These are phyloP conservation scores for Curvularia spicifera DNA, from an alignment of 2,329 filamentous ascomycete genomes.

Conservation along the genomic window DNA sequence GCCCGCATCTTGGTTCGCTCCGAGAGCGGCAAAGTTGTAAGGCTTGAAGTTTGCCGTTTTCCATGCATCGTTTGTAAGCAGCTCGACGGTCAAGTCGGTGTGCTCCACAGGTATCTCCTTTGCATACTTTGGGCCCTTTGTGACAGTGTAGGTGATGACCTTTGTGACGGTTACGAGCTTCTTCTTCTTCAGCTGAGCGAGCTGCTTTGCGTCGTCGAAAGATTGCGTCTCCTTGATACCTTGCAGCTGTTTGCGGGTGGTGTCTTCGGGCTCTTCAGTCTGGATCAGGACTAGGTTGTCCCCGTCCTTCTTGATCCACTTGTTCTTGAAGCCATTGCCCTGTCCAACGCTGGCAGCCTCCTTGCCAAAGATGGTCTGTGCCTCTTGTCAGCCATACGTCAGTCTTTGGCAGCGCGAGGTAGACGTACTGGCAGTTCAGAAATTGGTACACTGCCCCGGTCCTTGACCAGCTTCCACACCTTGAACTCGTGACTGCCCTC, in stretches of 20 bases:
- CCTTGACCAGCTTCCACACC: constrained; percentile 57
- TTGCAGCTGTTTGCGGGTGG: constrained; percentile 76
- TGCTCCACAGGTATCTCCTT: constrained; percentile 89
- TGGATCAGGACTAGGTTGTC: constrained; percentile 61
- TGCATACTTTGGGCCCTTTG: constrained; percentile 87
- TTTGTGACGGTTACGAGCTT: constrained; percentile 87
- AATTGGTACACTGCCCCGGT: constrained; percentile 53
- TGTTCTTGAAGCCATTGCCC: constrained; percentile 86
- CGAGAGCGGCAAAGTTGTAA: constrained; percentile 77
- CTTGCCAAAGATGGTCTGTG: constrained; percentile 68
- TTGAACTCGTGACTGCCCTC: constrained; percentile 60
- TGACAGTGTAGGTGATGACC: constrained; percentile 80
- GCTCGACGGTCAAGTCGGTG: constrained; percentile 92
- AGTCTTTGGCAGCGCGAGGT: not conserved
- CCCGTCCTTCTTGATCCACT: constrained; percentile 69
- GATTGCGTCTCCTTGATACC: constrained; percentile 73
- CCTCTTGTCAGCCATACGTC: constrained; percentile 44
- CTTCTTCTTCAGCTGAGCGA: constrained; percentile 87
- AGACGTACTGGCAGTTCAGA: constrained; percentile 55
- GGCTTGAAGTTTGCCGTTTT: constrained; percentile 89
- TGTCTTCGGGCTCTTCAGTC: constrained; percentile 77
- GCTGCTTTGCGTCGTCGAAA: constrained; percentile 73
- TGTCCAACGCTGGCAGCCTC: constrained; percentile 85
- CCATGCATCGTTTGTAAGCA: constrained; percentile 88
- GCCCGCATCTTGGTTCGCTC: constrained; percentile 64